Percentiles rank a stretch among this genome's conserved stretches.
phyloP scores from a whole-genome alignment of 2,329 filamentous ascomycete genomes.

The Sarocladiaceae sp. region DNA sequence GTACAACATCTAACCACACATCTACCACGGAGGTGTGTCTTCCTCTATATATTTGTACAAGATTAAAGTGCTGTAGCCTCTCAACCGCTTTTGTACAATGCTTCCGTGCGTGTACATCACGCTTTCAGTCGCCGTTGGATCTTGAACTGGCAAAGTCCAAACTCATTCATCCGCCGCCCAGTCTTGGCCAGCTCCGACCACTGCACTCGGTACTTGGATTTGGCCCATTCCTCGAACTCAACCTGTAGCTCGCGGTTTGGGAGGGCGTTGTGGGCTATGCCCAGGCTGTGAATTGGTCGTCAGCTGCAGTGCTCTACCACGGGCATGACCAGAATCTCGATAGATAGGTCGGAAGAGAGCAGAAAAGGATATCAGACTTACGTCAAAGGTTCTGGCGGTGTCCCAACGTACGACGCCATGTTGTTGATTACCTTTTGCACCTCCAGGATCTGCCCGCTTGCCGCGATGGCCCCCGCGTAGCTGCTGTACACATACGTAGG shows the following conservation, averaged over 20 bases:
- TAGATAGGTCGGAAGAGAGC: background rate
- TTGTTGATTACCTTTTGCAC: conserved; percentile 59
- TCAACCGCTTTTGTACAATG: conserved; percentile 24
- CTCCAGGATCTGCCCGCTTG: conserved; percentile 63
- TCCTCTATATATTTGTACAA: conserved; percentile 24
- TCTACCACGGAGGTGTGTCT: conserved; percentile 2
- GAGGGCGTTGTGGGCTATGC: conserved; percentile 68
- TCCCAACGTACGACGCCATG: conserved; percentile 60
- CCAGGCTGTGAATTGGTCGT: conserved; percentile 47
- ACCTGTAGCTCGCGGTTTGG: conserved; percentile 59
- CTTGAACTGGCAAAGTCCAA: conserved; percentile 43
- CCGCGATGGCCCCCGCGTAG: conserved; percentile 71
- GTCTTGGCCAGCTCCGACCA: conserved; percentile 62
- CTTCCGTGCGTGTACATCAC: conserved; percentile 23
- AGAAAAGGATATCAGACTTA: conserved; percentile 39
- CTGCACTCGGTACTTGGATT: conserved; percentile 55
- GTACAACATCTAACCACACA: conserved; percentile 5
- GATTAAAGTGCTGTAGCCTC: conserved; percentile 15
- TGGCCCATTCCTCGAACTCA: conserved; percentile 69
- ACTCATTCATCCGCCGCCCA: conserved; percentile 37
- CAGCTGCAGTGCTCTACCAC: conserved; percentile 7
- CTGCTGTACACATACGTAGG: conserved; percentile 66
- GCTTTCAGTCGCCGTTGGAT: conserved; percentile 41
- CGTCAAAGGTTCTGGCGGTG: conserved; percentile 63
- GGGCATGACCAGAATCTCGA: conserved; percentile 4